Percentiles rank a stretch among this genome's conserved stretches.
Conservation (phyloP, 306 rosid genomes). For the Cercis canadensis region DNA sequence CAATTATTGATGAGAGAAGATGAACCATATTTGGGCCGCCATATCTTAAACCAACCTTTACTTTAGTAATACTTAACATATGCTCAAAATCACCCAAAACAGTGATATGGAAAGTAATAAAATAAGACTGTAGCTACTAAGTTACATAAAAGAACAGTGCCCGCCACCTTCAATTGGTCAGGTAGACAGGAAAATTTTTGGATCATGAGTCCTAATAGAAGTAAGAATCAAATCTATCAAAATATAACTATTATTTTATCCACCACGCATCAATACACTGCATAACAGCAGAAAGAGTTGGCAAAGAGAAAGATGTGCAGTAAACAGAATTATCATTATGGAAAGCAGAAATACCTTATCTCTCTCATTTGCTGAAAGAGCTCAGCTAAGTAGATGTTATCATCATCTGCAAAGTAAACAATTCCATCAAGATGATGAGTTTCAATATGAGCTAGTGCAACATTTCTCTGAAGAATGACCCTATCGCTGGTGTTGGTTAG, state of each 20-base stretch:
- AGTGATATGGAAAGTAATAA: slow-evolving; percentile 7
- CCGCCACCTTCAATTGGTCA: too few species aligned
- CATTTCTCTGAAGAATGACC: slow-evolving; percentile 72
- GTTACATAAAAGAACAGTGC: too few species aligned
- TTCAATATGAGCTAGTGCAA: slow-evolving; percentile 81
- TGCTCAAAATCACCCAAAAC: not conserved
- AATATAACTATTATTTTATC: too few species aligned
- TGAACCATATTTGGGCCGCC: not conserved
- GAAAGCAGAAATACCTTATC: slow-evolving; percentile 64
- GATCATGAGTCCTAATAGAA: too few species aligned
- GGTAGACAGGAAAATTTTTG: too few species aligned
- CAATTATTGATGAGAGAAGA: not conserved
- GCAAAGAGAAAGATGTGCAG: slow-evolving; percentile 9
- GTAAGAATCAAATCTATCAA: too few species aligned
- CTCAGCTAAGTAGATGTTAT: slow-evolving; percentile 61
- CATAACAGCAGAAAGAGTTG: not conserved
- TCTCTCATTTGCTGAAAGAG: slow-evolving; percentile 84
- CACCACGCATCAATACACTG: too few species aligned
- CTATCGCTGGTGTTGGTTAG: slow-evolving; percentile 56
- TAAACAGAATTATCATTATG: slow-evolving; percentile 15
- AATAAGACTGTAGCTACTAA: too few species aligned
- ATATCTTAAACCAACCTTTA: not conserved
- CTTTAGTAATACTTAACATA: too few species aligned
- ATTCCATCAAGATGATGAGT: slow-evolving; percentile 89
- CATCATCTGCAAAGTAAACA: slow-evolving; percentile 82